A percentile compares a stretch with the other conserved stretches of the same genome.
These are phyloP conservation scores for Penicillium sp. DNA, from an alignment of 2,329 filamentous ascomycete species.

Conservation along the genomic window DNA sequence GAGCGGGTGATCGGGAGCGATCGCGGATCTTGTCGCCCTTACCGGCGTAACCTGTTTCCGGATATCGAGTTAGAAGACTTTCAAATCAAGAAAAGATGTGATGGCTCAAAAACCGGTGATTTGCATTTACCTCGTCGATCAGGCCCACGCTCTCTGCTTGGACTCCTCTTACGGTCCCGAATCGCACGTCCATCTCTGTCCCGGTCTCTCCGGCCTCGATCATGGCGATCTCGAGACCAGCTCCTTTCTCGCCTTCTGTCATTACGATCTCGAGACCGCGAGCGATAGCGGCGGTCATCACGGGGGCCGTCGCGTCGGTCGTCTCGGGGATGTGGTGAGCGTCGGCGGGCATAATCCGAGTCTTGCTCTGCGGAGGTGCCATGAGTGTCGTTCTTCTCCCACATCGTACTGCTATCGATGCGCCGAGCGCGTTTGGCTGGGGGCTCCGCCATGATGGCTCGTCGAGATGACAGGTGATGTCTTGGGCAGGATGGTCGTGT, in stretches of 20 bases:
- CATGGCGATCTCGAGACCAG: conserved; percentile 46
- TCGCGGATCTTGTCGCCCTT: conserved; percentile 40
- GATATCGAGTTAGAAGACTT: neutral
- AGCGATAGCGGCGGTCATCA: conserved; percentile 44
- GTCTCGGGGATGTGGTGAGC: conserved; percentile 38
- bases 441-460: conserved; percentile 53
- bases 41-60: conserved; percentile 27
- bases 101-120: no score
- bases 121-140: conserved; percentile 41
- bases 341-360: conserved; percentile 40
- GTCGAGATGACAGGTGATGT: conserved; percentile 14
- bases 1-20: conserved; percentile 34
- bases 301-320: conserved; percentile 41
- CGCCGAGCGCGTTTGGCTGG: conserved; percentile 54
- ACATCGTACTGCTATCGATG: conserved; percentile 63
- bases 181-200: conserved; percentile 40
- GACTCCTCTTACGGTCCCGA: conserved; percentile 43
- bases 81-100: no score
- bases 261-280: conserved; percentile 41
- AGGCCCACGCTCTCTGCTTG: conserved; percentile 41
- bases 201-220: conserved; percentile 37
- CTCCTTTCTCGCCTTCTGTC: conserved; percentile 47
- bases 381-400: conserved; percentile 52
- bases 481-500: conserved; percentile 8
- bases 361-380: conserved; percentile 31